Percentiles rank a stretch among this genome's conserved stretches.
phyloP scores from a whole-genome alignment of 2,329 filamentous ascomycete species.

The Teratosphaeria destructans region DNA sequence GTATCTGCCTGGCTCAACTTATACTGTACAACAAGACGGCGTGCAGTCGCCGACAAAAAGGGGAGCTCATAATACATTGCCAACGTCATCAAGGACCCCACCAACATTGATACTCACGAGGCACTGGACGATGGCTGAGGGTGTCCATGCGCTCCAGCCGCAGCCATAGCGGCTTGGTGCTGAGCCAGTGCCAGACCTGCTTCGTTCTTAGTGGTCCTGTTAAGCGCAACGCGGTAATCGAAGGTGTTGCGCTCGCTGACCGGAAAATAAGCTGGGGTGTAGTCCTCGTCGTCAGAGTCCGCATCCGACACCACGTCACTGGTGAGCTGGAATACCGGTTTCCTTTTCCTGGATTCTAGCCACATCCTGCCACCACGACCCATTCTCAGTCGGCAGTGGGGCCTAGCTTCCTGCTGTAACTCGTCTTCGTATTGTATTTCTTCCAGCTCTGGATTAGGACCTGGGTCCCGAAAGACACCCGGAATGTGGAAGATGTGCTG shows the following conservation, averaged over 20 bases:
- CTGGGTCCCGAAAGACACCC: constrained; percentile 6
- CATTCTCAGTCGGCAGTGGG: constrained; percentile 71
- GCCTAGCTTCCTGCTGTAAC: constrained; percentile 23
- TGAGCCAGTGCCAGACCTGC: constrained; percentile 3
- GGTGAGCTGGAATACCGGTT: constrained; percentile 13
- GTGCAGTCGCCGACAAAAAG: not conserved
- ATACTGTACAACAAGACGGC: not conserved
- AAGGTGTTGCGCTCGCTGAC: constrained; percentile 44
- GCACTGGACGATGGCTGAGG: constrained; percentile 1
- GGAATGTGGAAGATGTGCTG: constrained; percentile 15
- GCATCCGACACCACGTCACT: constrained; percentile 57
- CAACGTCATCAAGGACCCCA: not conserved
- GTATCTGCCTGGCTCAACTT: not conserved
- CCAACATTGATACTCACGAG: constrained; percentile 2
- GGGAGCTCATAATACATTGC: not conserved
- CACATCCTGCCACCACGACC: constrained; percentile 76
- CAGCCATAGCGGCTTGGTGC: constrained; percentile 6
- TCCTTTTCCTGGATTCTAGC: constrained; percentile 53
- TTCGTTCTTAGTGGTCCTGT: not conserved
- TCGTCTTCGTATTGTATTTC: constrained; percentile 2
- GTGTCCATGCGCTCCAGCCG: constrained; percentile 1
- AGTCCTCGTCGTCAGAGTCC: constrained; percentile 50
- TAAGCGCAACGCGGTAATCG: constrained; percentile 51
- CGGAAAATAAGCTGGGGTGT: constrained; percentile 39
- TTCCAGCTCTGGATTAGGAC: constrained; percentile 1